Percentiles rank a stretch among this genome's conserved stretches.
These are phyloP conservation scores for Epicoccum nigrum DNA, from an alignment of 2,329 filamentous ascomycete genomes.

Conservation along the genomic window DNA sequence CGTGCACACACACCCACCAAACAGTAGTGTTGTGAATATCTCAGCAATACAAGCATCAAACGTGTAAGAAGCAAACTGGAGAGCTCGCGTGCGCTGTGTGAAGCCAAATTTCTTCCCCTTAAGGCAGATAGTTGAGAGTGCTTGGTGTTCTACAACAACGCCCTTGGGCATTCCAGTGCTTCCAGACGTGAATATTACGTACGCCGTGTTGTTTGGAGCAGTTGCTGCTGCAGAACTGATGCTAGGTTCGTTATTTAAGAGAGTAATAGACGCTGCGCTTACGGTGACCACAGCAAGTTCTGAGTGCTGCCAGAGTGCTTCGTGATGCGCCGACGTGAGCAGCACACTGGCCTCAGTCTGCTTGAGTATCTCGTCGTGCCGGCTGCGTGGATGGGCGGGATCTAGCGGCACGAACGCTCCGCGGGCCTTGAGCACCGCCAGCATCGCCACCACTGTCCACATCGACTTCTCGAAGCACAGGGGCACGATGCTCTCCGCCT, in stretches of 20 bases:
- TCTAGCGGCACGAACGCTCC: slow-evolving; percentile 48
- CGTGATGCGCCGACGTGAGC: not conserved
- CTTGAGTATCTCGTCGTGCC: not conserved
- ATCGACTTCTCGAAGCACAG: slow-evolving; percentile 47
- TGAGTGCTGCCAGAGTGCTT: too few relatives aligned
- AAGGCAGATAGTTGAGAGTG: too few relatives aligned
- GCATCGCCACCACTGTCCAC: slow-evolving; percentile 44
- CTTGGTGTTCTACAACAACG: slow-evolving; percentile 69
- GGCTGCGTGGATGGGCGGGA: not conserved
- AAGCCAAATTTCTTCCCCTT: not conserved
- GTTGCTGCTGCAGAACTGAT: too few relatives aligned
- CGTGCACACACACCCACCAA: slow-evolving; percentile 57
- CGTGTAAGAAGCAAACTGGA: slow-evolving; percentile 51
- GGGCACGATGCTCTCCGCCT: slow-evolving; percentile 22
- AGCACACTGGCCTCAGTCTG: too few relatives aligned
- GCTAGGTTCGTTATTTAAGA: too few relatives aligned
- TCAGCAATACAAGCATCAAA: slow-evolving; percentile 59
- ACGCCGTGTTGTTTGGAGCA: slow-evolving; percentile 56
- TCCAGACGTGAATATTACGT: slow-evolving; percentile 66
- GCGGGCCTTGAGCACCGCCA: slow-evolving; percentile 46
- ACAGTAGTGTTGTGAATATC: slow-evolving; percentile 56
- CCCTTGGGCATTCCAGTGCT: slow-evolving; percentile 65
- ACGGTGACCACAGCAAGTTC: too few relatives aligned
- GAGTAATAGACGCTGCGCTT: too few relatives aligned
- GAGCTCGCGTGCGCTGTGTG: too few relatives aligned